phyloP scores from a whole-genome alignment of 2,329 filamentous ascomycete species.

The Madurella fahalii region DNA sequence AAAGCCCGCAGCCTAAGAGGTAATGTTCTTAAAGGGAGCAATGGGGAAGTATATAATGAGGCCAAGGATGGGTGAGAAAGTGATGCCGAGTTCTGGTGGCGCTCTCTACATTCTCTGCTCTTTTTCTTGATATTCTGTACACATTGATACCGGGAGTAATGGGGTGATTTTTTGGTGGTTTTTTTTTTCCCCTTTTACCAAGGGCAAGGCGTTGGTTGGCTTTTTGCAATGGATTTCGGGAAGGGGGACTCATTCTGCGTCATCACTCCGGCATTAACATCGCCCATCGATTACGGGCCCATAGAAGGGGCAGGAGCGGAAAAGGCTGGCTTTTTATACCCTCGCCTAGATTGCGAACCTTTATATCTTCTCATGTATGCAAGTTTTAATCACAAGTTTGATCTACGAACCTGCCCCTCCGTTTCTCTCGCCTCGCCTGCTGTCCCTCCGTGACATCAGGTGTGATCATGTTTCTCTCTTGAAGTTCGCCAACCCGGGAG shows the following conservation, averaged over 20 bases:
- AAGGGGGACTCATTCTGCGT: background rate
- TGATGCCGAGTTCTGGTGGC: background rate
- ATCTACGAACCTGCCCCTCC: no score
- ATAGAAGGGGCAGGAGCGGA: background rate
- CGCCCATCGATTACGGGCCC: background rate
- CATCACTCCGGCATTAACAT: background rate
- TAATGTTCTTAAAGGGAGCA: background rate
- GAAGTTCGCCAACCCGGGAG: no score
- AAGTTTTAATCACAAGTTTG: background rate
- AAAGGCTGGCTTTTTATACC: constrained; percentile 1
- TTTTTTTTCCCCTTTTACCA: no score
- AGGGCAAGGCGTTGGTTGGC: background rate
- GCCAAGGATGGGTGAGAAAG: background rate
- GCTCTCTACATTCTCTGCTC: background rate
- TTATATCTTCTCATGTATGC: background rate
- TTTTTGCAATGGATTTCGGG: background rate
- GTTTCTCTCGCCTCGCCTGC: no score
- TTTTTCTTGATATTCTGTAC: background rate
- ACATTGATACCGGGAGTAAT: background rate
- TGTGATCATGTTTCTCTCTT: no score
- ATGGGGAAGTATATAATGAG: background rate
- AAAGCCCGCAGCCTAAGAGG: constrained; percentile 4
- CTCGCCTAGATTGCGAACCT: constrained; percentile 2
- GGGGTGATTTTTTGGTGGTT: background rate
- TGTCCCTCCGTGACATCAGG: no score